Base-by-base conservation (phyloP, 306 rosid genomes). In the Casuarina cunninghamiana region DNA sequence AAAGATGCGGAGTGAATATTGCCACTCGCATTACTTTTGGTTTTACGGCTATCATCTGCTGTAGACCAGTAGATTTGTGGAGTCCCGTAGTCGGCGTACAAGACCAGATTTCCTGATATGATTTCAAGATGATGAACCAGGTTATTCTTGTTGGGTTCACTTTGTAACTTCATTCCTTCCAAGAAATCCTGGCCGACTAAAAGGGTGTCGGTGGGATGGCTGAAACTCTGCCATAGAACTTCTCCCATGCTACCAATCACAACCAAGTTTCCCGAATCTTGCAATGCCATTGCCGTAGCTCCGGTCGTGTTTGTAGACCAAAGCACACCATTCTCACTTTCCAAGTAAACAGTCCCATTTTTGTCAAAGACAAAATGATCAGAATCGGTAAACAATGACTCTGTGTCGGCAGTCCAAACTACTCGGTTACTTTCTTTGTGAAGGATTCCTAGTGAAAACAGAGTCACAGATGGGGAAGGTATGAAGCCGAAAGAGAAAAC, bases 21-120 rank as follows among this genome's bases (percentile, higher is more conserved):
- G 26, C 85, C 85, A 48, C 11, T 66, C 55, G 73, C 80, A 60
- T 71, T 75, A 5, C 42, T 78, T 53, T 76, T 68, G 37, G 71
- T 78, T 68, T 71, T 81, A 74, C 85, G 42, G 65, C 51, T 65
- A 2, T 85, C 86, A 65, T 58, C 50, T 41, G 76, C 66, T 11
- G 57, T 50, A 79, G 88, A 73, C 88, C 88, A 85, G 45, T 85
- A 85, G 68, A 81, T 51, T 73, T 85, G 86, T n/a, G 85, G 81
- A 57, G 72, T 79, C 19, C 38, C 69, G 57, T 62, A 85, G 57
- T 83, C 83, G 2, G 88, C 83, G 37, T 74, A 81, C 66, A 85
- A 48, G 19, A 81, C 79, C 53, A 85, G 38, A 42, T 75, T 65
- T 0, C 88, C 88, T 1, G 82, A 74, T 65, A 78, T 55, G 44